Conservation (phyloP, 352 stramenopile species). For the Globisporangium sylvaticum region DNA sequence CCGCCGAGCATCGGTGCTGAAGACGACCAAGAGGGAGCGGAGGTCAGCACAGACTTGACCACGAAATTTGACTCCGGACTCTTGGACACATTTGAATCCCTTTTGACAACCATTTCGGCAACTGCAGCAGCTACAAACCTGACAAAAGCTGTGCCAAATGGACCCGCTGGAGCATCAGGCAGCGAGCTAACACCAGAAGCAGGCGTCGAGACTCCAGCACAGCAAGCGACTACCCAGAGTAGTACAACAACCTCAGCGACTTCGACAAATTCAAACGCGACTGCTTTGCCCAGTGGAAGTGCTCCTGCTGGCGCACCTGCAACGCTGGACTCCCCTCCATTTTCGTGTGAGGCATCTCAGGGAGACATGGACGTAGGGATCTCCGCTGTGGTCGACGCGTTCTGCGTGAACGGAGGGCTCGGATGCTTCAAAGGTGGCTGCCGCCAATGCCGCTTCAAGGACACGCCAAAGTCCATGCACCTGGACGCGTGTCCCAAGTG, state of each 20-base stretch:
- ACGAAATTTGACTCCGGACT: background rate
- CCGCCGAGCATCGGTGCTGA: background rate
- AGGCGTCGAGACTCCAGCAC: background rate
- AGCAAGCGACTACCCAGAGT: background rate
- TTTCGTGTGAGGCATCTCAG: background rate
- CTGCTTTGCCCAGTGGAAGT: background rate
- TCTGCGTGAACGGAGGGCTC: conserved; percentile 10
- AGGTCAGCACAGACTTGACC: background rate
- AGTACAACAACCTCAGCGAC: background rate
- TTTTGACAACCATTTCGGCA: background rate
- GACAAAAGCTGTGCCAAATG: background rate
- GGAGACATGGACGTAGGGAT: background rate
- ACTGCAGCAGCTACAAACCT: background rate
- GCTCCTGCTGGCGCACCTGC: background rate
- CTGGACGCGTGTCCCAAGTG: background rate
- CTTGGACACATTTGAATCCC: background rate
- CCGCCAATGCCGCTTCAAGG: conserved; percentile 33
- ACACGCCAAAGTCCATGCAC: conserved; percentile 15
- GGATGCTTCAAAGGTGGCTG: conserved; percentile 16
- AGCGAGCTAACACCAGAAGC: background rate
- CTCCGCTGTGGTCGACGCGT: conserved; percentile 3
- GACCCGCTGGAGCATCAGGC: background rate
- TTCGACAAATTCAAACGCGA: background rate
- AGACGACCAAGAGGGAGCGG: background rate
- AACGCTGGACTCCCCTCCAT: background rate